These are phyloP conservation scores for Castanospermum australe DNA, from an alignment of 306 rosid species.

Conservation along the genomic window DNA sequence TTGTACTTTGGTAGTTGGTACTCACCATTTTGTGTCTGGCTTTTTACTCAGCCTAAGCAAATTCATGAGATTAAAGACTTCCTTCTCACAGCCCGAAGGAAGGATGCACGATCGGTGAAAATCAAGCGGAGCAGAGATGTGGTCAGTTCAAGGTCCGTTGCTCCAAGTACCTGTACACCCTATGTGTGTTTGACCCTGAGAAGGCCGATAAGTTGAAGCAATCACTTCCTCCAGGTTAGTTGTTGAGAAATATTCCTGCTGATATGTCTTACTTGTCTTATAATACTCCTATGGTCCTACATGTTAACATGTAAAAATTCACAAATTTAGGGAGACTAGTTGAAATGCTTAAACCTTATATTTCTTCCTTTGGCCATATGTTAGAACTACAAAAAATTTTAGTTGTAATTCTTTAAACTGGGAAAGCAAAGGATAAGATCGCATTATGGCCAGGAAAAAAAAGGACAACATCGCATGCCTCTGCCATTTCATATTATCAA, in stretches of 20 bases:
- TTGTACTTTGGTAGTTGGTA: not conserved
- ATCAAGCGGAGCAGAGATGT: slow-evolving; percentile 68
- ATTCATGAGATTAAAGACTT: slow-evolving; percentile 80
- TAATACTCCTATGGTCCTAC: not conserved
- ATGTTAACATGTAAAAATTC: not conserved
- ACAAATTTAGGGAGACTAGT: not conserved
- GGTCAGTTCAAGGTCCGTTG: slow-evolving; percentile 74
- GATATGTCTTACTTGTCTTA: not conserved
- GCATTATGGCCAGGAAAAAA: not conserved
- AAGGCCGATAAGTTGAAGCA: slow-evolving; percentile 88
- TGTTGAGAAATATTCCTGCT: not conserved
- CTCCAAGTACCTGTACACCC: slow-evolving; percentile 76
- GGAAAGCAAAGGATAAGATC: not conserved
- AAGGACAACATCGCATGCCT: not conserved
- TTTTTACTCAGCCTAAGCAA: slow-evolving; percentile 65
- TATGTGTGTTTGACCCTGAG: slow-evolving; percentile 65
- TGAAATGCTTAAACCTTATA: not conserved
- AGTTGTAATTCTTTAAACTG: not conserved
- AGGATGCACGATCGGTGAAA: slow-evolving; percentile 75
- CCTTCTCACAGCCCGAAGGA: slow-evolving; percentile 80
- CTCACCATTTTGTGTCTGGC: not conserved
- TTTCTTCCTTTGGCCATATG: not conserved
- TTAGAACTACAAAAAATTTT: not conserved
- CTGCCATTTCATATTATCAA: not conserved
- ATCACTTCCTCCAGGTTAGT: slow-evolving; percentile 78